These are phyloP conservation scores for Dendrobium catenatum DNA, from an alignment of 106 monocot species.

Conservation along the genomic window DNA sequence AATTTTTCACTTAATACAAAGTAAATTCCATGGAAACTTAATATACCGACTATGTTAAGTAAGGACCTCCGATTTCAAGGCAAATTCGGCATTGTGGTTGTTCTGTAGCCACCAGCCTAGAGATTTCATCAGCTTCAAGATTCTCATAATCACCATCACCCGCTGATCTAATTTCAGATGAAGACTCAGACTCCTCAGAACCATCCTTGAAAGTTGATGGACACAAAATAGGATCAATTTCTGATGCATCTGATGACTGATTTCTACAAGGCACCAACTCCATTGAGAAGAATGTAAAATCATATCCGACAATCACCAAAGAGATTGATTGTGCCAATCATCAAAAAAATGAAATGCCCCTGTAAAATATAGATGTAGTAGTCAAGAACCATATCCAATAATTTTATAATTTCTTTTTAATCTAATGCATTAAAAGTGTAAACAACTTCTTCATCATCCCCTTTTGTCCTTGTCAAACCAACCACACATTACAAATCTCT, in stretches of 20 bases:
- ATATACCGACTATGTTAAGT: constrained; percentile 23
- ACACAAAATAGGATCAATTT: constrained; percentile 38
- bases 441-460: too few species aligned
- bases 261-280: constrained; percentile 39
- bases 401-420: too few species aligned
- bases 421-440: too few species aligned
- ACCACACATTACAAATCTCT: too few species aligned
- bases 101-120: constrained; percentile 45
- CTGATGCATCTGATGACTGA: constrained; percentile 32
- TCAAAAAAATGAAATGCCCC: constrained; percentile 13
- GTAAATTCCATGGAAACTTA: constrained; percentile 14
- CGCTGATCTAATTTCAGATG: constrained; percentile 47
- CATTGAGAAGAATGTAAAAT: constrained; percentile 32
- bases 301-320: constrained; percentile 33
- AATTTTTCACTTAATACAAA: not conserved
- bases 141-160: constrained; percentile 24
- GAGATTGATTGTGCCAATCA: constrained; percentile 7
- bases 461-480: too few species aligned
- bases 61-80: constrained; percentile 85
- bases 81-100: constrained; percentile 92
- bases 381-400: not conserved
- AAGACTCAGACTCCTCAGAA: constrained; percentile 18
- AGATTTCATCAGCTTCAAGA: constrained; percentile 44
- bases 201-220: constrained; percentile 6
- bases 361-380: not conserved